These are phyloP conservation scores for Trichoderma citrinoviride DNA, from an alignment of 2,329 filamentous ascomycete genomes.

Conservation along the genomic window DNA sequence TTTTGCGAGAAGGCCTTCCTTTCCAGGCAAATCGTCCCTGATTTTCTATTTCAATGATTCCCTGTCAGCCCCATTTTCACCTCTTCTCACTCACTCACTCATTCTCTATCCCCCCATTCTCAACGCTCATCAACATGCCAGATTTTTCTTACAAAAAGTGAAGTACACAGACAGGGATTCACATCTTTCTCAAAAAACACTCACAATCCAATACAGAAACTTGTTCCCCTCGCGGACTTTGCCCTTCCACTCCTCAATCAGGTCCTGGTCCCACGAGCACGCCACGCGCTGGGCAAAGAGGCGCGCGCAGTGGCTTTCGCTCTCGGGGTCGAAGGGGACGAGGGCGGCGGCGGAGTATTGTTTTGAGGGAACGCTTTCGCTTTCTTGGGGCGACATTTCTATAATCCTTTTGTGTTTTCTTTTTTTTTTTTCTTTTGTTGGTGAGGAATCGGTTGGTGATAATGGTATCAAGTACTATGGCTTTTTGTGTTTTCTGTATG, in stretches of 20 bases:
- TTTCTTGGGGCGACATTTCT: not conserved
- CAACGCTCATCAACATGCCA: not conserved
- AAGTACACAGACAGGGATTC: no score
- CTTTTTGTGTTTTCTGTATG: not conserved
- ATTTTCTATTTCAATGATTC: slow-evolving; percentile 29
- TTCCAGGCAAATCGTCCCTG: slow-evolving; percentile 31
- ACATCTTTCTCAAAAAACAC: no score
- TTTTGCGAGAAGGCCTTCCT: slow-evolving; percentile 31
- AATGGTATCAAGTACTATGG: not conserved
- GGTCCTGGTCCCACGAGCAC: slow-evolving; percentile 44
- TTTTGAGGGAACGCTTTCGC: not conserved
- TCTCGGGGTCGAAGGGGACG: slow-evolving; percentile 45
- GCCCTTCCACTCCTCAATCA: slow-evolving; percentile 38
- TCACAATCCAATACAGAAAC: slow-evolving; percentile 43
- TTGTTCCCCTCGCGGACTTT: slow-evolving; percentile 37
- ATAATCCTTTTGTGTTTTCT: not conserved
- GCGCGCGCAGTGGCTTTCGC: slow-evolving; percentile 40
- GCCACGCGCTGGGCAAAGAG: slow-evolving; percentile 44
- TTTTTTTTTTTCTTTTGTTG: not conserved
- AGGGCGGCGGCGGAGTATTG: slow-evolving; percentile 28
- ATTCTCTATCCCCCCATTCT: not conserved
- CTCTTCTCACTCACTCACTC: not conserved
- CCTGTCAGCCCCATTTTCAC: not conserved
- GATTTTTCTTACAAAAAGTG: no score
- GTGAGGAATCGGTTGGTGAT: no score